Conservation (phyloP, 176 grass and related monocot species). For the Oryza brachyantha region DNA sequence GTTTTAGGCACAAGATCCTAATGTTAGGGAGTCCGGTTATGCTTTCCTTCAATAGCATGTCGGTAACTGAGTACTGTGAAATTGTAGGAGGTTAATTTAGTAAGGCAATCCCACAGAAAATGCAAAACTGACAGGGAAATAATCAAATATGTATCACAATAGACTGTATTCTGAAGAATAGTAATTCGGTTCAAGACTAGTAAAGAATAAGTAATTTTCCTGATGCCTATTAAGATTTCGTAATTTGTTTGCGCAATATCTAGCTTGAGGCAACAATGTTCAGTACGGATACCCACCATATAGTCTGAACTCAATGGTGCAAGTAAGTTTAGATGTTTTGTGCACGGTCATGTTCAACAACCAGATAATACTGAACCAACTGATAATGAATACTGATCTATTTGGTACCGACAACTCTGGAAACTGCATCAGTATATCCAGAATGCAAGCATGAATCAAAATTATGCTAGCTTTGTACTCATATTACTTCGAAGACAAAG, state of each 20-base stretch:
- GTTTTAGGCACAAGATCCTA: neutral
- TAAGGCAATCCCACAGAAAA: neutral
- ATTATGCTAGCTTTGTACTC: neutral
- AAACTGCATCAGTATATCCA: neutral
- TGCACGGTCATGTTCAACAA: neutral
- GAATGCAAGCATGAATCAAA: neutral
- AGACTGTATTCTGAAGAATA: neutral
- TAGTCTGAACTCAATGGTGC: neutral
- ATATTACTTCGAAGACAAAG: neutral
- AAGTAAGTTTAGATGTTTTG: neutral
- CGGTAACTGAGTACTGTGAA: no score
- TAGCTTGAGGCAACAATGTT: no score
- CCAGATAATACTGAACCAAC: neutral
- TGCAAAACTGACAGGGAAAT: neutral
- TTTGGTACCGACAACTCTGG: neutral
- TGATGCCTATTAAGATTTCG: neutral
- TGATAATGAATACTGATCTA: neutral
- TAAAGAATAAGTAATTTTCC: neutral
- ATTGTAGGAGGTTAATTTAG: neutral
- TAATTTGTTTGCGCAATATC: neutral
- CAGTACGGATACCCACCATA: no score
- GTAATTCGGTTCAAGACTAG: neutral
- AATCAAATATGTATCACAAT: neutral
- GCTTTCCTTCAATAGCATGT: neutral
- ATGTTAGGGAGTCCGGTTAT: neutral